Base-by-base conservation (phyloP, 306 rosid species). In the Cicer judaicum region DNA sequence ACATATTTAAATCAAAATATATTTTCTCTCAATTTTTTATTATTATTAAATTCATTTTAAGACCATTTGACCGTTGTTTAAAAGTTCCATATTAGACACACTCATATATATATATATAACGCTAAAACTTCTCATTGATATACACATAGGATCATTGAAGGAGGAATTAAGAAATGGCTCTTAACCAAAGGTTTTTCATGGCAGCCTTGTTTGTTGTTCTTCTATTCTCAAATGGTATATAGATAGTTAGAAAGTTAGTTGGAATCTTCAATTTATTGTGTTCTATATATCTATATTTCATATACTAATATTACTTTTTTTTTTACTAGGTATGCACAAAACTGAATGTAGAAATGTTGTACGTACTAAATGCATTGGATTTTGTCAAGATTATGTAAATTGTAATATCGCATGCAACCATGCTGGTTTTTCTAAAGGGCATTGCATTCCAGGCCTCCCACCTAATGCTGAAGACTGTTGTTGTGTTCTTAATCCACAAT, bases 171-270 rank as follows among this genome's bases (percentile, higher is more conserved):
- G 38, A 18, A 16, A 73, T 73, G 68, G 8, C 59, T 59, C 40
- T 13, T 19, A 43, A 16, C 1, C 56, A 24, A 41, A 73, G 59
- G 8, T 15, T 44, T 46, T 43, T 44, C 15, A n/a, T 73, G 21
- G 15, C 15, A 8, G 8, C 12, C 16, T 24, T 59, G 59, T 13
- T 59, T 29, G 11, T 59, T 0, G 10, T 34, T 29, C 46, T 73
- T 6, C 11, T 59, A n/a, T 44, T 59, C 44, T 44, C 68, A 29
- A 0, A 6, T 2, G 77, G 77, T 73, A 57, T 57, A 44, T 40
- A 1, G 13, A 39, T 2, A 18, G 2, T 36, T n/a, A 56, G 12
- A 1, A 48, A 60, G 34, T 11, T 38, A 36, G 6, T 5, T 3
- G 36, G 19, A n/a, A 41, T 41, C 44, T 41, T 41, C 10, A 41